These are phyloP conservation scores for Phylloporus sp. DNA, from an alignment of 768 basidiomycete genomes.

Conservation along the genomic window DNA sequence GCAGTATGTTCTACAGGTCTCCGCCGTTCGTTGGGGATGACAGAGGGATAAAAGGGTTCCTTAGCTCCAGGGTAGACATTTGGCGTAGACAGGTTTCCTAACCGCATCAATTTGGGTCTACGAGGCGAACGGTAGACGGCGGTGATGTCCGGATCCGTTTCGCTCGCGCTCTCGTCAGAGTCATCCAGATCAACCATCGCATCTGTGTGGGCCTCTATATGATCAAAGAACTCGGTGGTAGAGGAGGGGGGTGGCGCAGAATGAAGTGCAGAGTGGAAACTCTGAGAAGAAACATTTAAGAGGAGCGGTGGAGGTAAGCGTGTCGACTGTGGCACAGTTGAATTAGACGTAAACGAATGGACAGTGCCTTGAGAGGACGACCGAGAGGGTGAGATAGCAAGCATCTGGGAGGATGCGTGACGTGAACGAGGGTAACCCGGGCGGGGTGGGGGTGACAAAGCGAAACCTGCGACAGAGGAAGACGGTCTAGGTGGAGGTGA, in stretches of 20 bases:
- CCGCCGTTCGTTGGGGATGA: slow-evolving; percentile 36
- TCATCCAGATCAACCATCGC: slow-evolving; percentile 73
- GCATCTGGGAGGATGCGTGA: slow-evolving; percentile 13
- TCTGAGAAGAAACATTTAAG: slow-evolving; percentile 45
- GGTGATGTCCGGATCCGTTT: slow-evolving; percentile 36
- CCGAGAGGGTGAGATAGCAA: slow-evolving; percentile 17
- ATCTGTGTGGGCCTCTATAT: slow-evolving; percentile 63
- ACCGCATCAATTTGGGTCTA: slow-evolving; percentile 49
- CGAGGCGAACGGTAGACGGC: slow-evolving; percentile 29
- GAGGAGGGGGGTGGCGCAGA: slow-evolving; percentile 64
- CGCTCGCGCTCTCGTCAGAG: slow-evolving; percentile 43
- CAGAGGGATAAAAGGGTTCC: slow-evolving; percentile 34
- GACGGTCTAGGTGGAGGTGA: slow-evolving; percentile 63
- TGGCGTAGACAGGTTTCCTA: slow-evolving; percentile 69
- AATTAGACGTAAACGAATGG: slow-evolving; percentile 30
- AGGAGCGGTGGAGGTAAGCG: slow-evolving; percentile 27
- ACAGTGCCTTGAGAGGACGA: slow-evolving; percentile 30
- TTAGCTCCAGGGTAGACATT: slow-evolving; percentile 46
- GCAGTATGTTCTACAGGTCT: slow-evolving; percentile 55
- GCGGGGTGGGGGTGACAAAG: slow-evolving; percentile 54
- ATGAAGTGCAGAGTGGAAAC: slow-evolving; percentile 44
- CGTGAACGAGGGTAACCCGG: slow-evolving; percentile 16
- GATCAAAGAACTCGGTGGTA: slow-evolving; percentile 72
- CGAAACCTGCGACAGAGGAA: slow-evolving; percentile 53
- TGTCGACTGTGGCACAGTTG: slow-evolving; percentile 20